These are phyloP conservation scores for Ganoderma sinense DNA, from an alignment of 1,284 basidiomycete genomes.

Conservation along the genomic window DNA sequence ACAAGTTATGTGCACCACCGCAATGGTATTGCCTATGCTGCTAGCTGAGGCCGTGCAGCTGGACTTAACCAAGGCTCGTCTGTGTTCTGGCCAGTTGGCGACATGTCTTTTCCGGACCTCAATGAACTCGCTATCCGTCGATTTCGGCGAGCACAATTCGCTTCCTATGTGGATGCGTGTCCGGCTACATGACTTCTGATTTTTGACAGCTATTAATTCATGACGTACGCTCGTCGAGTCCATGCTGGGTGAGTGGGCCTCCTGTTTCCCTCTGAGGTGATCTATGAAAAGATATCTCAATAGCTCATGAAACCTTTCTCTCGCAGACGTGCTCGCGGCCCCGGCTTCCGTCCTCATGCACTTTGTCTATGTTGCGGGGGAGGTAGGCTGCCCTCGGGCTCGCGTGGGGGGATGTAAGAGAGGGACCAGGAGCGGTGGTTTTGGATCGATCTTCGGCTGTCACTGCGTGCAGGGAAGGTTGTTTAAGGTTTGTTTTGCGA, in stretches of 20 bases:
- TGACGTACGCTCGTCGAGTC: neutral
- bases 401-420: neutral
- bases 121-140: neutral
- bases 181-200: neutral
- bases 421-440: neutral
- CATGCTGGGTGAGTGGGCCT: neutral
- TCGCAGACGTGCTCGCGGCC: neutral
- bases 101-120: neutral
- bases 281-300: neutral
- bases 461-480: neutral
- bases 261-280: neutral
- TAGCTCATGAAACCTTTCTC: neutral
- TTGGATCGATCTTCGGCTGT: conserved; percentile 4
- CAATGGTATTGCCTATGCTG: neutral
- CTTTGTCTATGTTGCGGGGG: neutral
- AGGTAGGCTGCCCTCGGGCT: neutral
- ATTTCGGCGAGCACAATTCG: neutral
- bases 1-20: neutral
- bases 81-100: neutral
- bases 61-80: neutral
- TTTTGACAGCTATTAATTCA: neutral
- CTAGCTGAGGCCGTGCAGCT: too few relatives aligned
- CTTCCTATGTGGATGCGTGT: neutral
- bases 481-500: conserved; percentile 3
- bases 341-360: neutral